Percentiles rank a stretch among this genome's conserved stretches.
These are phyloP conservation scores for Fusarium brevicatenulatum DNA, from an alignment of 2,329 filamentous ascomycete species.

Conservation along the genomic window DNA sequence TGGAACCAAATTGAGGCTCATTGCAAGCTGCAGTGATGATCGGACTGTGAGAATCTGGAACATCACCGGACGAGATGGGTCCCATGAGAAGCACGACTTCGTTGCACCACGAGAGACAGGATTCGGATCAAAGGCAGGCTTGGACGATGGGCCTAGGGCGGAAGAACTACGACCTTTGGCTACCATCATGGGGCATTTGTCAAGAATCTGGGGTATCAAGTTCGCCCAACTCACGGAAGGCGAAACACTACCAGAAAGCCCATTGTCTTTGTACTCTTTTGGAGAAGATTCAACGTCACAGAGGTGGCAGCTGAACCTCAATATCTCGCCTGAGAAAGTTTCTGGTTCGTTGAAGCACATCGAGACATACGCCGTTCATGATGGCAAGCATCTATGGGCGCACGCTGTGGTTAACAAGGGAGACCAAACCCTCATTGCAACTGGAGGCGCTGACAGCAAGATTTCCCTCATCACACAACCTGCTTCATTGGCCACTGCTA, in stretches of 20 bases:
- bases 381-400: constrained; percentile 93
- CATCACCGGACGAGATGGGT: constrained; percentile 64
- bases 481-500: background rate
- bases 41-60: constrained; percentile 91
- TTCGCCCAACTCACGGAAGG: constrained; percentile 61
- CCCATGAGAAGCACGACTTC: constrained; percentile 28
- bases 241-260: constrained; percentile 10
- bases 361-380: constrained; percentile 71
- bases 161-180: constrained; percentile 62
- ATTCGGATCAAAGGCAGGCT: constrained; percentile 57
- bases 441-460: constrained; percentile 87
- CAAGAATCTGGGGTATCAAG: constrained; percentile 87
- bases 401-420: constrained; percentile 56
- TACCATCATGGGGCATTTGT: constrained; percentile 84
- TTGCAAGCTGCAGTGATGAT: constrained; percentile 95
- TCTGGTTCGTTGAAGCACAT: constrained; percentile 59
- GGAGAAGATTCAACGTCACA: constrained; percentile 86
- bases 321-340: background rate
- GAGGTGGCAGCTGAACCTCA: constrained; percentile 71
- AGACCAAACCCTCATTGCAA: constrained; percentile 63
- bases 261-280: constrained; percentile 74
- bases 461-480: constrained; percentile 59
- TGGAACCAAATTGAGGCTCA: constrained; percentile 63
- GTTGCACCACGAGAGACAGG: constrained; percentile 67
- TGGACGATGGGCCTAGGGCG: constrained; percentile 38